Evolutionary conservation across 352 stramenopile species (phyloP).

Genomic region (Globisporangium perplexum): DNA sequence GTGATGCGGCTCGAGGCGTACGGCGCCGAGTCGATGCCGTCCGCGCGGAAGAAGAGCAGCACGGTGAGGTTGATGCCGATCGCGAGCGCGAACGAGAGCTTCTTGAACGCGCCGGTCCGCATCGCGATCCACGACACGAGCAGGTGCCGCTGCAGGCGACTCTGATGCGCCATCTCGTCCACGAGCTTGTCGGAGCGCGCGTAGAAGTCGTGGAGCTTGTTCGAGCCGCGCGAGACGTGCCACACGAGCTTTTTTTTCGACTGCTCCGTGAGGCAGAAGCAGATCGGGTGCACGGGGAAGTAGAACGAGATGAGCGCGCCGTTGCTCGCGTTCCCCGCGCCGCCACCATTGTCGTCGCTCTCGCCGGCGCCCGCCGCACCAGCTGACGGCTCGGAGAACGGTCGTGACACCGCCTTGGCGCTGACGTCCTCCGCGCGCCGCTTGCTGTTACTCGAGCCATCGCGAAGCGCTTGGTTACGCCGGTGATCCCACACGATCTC

Average conservation of each 20-base stretch:
- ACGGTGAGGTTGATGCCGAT: constrained; percentile 56
- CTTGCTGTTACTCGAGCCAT: background rate
- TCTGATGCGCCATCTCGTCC: constrained; percentile 72
- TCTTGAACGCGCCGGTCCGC: constrained; percentile 43
- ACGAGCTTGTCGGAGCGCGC: constrained; percentile 56
- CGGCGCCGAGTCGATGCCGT: constrained; percentile 41
- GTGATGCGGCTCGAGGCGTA: constrained; percentile 38
- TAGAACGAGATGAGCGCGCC: constrained; percentile 51
- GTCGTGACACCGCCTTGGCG: background rate
- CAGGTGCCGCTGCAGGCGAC: constrained; percentile 27
- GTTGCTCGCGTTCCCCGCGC: background rate
- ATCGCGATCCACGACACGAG: constrained; percentile 28
- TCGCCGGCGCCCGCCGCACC: background rate
- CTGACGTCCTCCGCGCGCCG: background rate
- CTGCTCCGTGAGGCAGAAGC: constrained; percentile 63
- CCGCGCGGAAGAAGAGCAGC: constrained; percentile 51
- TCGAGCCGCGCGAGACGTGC: constrained; percentile 45
- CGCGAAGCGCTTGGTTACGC: constrained; percentile 1
- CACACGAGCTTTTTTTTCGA: constrained; percentile 70
- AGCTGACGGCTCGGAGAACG: background rate
- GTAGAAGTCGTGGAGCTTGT: constrained; percentile 71
- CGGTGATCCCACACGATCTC: constrained; percentile 60
- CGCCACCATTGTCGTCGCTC: background rate
- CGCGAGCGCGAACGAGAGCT: constrained; percentile 40
- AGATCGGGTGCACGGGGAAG: constrained; percentile 71